phyloP scores from a whole-genome alignment of 495 filamentous ascomycete genomes.

The Hyaloscypha hepaticicola region DNA sequence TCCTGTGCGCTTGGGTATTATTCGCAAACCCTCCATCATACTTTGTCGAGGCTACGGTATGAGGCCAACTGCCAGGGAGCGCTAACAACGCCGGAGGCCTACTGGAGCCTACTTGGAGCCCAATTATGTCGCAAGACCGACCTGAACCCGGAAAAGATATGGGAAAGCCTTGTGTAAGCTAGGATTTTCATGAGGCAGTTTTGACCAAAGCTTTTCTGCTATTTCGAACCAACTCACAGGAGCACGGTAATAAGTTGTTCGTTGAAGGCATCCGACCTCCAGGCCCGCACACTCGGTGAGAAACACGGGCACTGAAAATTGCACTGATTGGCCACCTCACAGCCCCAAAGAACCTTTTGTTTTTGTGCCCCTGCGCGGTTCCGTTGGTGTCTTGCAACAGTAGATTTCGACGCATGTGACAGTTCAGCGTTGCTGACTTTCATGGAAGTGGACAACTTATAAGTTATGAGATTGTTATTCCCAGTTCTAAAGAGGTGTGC shows the following conservation, averaged over 20 bases:
- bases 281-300: slow-evolving; percentile 7
- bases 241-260: background rate
- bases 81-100: background rate
- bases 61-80: slow-evolving; percentile 6
- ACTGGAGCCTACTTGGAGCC: background rate
- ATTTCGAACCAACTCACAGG: background rate
- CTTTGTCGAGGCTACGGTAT: background rate
- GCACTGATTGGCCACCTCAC: slow-evolving; percentile 2
- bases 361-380: background rate
- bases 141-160: background rate
- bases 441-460: background rate
- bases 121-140: background rate
- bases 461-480: background rate
- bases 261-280: background rate
- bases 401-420: background rate
- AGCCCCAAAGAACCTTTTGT: background rate
- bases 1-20: background rate
- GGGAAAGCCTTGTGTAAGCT: background rate
- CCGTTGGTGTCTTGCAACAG: background rate
- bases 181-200: background rate
- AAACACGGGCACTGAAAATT: background rate
- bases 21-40: background rate
- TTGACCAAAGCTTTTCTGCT: background rate
- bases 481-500: background rate
- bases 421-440: background rate